phyloP scores from a whole-genome alignment of 768 basidiomycete species.

The Lyophyllum semitale region DNA sequence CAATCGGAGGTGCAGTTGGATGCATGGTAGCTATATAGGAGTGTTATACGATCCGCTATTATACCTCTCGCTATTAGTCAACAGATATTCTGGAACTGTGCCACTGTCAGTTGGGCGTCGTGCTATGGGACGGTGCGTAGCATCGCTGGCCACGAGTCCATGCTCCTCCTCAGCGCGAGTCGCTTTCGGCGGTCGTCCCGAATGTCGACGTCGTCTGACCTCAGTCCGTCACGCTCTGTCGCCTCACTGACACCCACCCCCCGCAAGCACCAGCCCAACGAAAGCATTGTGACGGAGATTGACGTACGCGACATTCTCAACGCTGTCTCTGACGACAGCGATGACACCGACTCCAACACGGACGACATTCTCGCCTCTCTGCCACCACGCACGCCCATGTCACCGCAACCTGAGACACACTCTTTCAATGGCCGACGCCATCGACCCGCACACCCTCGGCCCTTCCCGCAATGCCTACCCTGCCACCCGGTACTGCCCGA shows the following conservation, averaged over 20 bases:
- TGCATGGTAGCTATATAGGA: no score
- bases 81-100: no score
- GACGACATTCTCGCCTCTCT: constrained; percentile 3
- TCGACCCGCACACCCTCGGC: constrained; percentile 28
- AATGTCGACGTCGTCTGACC: constrained; percentile 1
- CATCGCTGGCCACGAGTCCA: constrained; percentile 50
- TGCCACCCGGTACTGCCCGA: no score
- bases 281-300: constrained; percentile 36
- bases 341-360: constrained; percentile 17
- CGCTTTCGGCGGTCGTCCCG: constrained; percentile 29
- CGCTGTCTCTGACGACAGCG: constrained; percentile 19
- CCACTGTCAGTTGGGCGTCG: no score
- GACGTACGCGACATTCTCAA: constrained; percentile 33
- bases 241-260: constrained; percentile 9
- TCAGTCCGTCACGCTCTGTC: not conserved
- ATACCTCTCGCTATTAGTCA: no score
- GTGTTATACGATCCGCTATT: no score
- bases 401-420: constrained; percentile 5
- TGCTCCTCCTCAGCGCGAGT: constrained; percentile 35
- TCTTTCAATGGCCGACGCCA: constrained; percentile 29
- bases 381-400: constrained; percentile 4
- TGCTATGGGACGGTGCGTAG: no score
- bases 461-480: no score
- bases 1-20: no score
- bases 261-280: constrained; percentile 1